A percentile compares a stretch with the other conserved stretches of the same genome.
phyloP scores from a whole-genome alignment of 768 basidiomycete genomes.

The Postia placenta region DNA sequence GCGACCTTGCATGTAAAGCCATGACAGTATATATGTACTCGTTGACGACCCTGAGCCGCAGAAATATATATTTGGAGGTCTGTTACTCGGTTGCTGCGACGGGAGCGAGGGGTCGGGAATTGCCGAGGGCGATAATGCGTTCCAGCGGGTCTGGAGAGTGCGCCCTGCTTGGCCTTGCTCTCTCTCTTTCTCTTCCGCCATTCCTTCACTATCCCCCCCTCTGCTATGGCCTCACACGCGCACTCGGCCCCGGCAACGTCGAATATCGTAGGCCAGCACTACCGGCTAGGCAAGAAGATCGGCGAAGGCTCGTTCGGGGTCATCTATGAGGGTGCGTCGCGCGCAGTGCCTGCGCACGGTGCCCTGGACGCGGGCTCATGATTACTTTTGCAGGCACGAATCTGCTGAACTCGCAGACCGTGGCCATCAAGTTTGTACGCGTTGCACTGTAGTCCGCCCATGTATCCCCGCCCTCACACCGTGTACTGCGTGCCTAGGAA shows the following conservation, averaged over 20 bases:
- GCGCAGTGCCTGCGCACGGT: not conserved
- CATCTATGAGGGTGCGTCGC: constrained; percentile 72
- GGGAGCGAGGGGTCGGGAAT: not conserved
- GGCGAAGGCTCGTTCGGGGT: constrained; percentile 99
- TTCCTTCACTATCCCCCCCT: constrained; percentile 6
- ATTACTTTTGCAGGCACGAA: constrained; percentile 68
- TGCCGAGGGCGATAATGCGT: constrained; percentile 5
- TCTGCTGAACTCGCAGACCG: constrained; percentile 95
- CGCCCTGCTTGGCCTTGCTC: constrained; percentile 7
- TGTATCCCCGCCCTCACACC: not conserved
- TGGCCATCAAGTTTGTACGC: constrained; percentile 99
- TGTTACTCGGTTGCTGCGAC: too few species aligned
- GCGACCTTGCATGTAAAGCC: too few species aligned
- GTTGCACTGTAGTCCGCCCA: constrained; percentile 4
- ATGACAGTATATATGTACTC: too few species aligned
- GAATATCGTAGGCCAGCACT: constrained; percentile 92
- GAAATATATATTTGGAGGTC: too few species aligned
- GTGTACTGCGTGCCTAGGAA: constrained; percentile 44
- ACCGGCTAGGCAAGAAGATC: constrained; percentile 97
- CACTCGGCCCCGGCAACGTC: constrained; percentile 44
- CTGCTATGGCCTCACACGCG: constrained; percentile 33
- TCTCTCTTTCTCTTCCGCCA: constrained; percentile 10
- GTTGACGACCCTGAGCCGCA: too few species aligned
- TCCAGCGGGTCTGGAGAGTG: not conserved
- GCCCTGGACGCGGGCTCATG: not conserved